Percentiles rank a stretch among this genome's conserved stretches.
Evolutionary conservation across 768 basidiomycete genomes (phyloP).

Genomic region (Suillus subaureus): DNA sequence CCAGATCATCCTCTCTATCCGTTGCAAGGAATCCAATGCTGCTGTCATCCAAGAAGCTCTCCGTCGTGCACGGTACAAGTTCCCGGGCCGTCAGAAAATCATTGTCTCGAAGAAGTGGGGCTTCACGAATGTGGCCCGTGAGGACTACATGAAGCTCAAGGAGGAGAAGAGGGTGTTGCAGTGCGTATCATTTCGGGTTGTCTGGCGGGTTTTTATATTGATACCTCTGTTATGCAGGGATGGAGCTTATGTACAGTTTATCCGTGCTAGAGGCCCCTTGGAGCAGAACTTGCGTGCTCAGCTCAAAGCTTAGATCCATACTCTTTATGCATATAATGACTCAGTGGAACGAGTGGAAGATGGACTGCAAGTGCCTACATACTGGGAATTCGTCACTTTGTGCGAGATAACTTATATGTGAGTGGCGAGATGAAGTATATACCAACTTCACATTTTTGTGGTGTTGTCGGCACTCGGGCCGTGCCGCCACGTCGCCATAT

Average conservation of each 20-base stretch:
- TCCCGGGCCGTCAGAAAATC: slow-evolving; percentile 98
- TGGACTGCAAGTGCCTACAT: neutral
- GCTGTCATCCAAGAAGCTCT: slow-evolving; percentile 95
- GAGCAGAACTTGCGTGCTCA: slow-evolving; percentile 86
- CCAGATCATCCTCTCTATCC: slow-evolving; percentile 92
- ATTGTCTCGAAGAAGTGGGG: slow-evolving; percentile 99
- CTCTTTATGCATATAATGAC: neutral
- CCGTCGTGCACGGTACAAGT: slow-evolving; percentile 98
- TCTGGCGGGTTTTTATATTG: slow-evolving; percentile 6
- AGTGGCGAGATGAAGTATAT: neutral
- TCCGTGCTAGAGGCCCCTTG: slow-evolving; percentile 85
- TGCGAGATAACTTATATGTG: neutral
- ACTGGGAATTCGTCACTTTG: neutral
- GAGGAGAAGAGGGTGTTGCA: slow-evolving; percentile 88
- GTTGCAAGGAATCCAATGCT: slow-evolving; percentile 87
- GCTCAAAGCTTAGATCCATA: slow-evolving; percentile 59
- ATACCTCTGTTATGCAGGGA: slow-evolving; percentile 53
- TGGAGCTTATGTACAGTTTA: slow-evolving; percentile 95
- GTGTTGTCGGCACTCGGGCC: no score
- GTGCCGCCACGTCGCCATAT: no score
- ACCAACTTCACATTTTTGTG: no score
- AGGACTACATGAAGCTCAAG: slow-evolving; percentile 88
- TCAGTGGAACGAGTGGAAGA: neutral
- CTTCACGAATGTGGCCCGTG: slow-evolving; percentile 93
- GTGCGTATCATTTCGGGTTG: slow-evolving; percentile 49